phyloP scores from a whole-genome alignment of 176 grass and related monocot genomes.

The Ensete glaucum region DNA sequence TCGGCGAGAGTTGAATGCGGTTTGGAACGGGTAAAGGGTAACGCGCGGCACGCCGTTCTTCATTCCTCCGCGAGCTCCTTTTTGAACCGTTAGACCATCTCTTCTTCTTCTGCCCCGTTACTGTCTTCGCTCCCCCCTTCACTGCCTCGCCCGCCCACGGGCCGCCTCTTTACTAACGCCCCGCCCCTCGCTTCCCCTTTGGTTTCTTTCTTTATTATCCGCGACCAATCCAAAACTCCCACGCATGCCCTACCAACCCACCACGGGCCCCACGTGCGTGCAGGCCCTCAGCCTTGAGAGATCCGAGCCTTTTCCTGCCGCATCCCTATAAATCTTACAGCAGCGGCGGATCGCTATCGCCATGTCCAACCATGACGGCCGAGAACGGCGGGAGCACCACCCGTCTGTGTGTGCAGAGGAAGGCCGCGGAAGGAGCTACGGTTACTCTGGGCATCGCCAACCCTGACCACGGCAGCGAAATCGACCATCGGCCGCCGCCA shows the following conservation, averaged over 20 bases:
- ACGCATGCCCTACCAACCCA: neutral
- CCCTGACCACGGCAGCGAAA: neutral
- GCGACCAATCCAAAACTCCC: too few relatives aligned
- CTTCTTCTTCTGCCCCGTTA: too few relatives aligned
- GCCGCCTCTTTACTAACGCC: too few relatives aligned
- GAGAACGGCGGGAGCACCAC: neutral
- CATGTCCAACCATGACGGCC: neutral
- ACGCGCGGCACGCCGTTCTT: too few relatives aligned
- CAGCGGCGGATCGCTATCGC: neutral
- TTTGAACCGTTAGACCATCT: too few relatives aligned
- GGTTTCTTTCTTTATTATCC: too few relatives aligned
- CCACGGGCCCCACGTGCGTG: neutral
- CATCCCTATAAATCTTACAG: neutral
- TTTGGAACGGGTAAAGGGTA: neutral
- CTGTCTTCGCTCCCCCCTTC: too few relatives aligned
- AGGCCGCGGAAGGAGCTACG: neutral
- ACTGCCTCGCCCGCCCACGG: too few relatives aligned
- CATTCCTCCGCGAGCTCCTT: too few relatives aligned
- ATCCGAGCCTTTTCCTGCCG: neutral
- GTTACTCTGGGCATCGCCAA: neutral
- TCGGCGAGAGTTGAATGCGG: neutral
- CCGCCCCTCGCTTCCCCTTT: too few relatives aligned
- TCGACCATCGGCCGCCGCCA: neutral
- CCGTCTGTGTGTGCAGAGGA: neutral
- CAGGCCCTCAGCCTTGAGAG: neutral